Evolutionary conservation across 1,284 basidiomycete genomes (phyloP), one percentile per base, ranked within the genome.

Genomic region (Naganishia liquefaciens): DNA sequence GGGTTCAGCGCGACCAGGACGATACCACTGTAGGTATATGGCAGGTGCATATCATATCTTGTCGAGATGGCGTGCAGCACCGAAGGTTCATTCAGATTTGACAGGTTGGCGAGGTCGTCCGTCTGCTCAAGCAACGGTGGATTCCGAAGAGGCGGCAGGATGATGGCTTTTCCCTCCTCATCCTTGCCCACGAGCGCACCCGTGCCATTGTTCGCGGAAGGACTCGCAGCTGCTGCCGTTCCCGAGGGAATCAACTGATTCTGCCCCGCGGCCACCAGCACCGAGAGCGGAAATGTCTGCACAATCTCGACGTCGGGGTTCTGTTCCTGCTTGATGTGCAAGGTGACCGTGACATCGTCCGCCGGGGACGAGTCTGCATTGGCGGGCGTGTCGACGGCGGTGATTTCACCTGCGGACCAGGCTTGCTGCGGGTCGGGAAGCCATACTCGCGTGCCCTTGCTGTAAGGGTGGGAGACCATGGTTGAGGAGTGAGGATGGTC

Each of bases 1-100:
- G 96, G 96, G 79, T 99, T 99, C 80, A 99, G 88, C 52, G 96
- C 96, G 77, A 99, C 97, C n/a, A 79, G 69, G 13, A 79, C 78
- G 73, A 99, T 99, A 72, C 96, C 96, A 68, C 92, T 95, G 81
- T 99, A 99, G 44, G 96, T 99, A 78, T 99, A 99, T 73, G 98
- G 98, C 77, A 91, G 91, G 76, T 96, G 93, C 72, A 95, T 91
- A 23, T 89, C 91, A 82, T 99, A 99, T 73, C 96, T 88, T 77
- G 95, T 96, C 46, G 91, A 87, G 73, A 99, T 98, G 50, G 95
- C 96, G 76, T 99, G 93, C 52, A 99, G 84, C 46, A 99, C 95
- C 93, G 73, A 42, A 19, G 95, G 95, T 78, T 99, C 96, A 75
- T 99, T 99, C 72, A 99, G 84, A 82, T 99, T 94, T 65, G 93